Base-by-base conservation (phyloP, 129 eudicot species). In the Calendula officinalis region DNA sequence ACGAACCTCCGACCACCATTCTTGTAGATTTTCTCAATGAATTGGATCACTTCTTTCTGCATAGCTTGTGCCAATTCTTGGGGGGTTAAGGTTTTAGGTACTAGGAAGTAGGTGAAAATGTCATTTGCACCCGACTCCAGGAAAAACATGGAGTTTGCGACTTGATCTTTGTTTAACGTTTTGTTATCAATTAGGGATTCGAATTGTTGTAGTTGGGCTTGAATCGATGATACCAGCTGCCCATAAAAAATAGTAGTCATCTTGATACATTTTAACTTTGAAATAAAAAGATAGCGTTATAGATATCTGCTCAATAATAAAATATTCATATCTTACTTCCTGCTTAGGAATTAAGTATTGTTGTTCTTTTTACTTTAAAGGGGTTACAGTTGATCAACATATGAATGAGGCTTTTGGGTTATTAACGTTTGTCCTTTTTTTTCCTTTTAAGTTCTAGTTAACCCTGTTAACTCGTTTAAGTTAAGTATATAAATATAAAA, bases 41-140 rank as follows among this genome's bases (percentile, higher is more conserved):
- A 80, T 38, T 12, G 52, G 44, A 3, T 10, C 6, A 76, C 78
- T 78, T 85, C 66, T 38, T 64, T 52, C 33, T 85, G 54, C 96
- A 89, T 82, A 56, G 80, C 66, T 58, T 69, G 74, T 6, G 76
- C 80, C 56, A 72, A 85, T 30, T 78, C 83, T 51, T 56, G 71
- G 0, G 77, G 85, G 5, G 76, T 32, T 6, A 66, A 78, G 6
- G 72, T 11, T 2, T 36, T 73, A 0, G 79, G 74, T 9, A 75
- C 70, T 56, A 47, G 11, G 80, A 22, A 22, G 30, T 22, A 22
- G 30, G 30, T 64, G 74, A 82, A 89, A 14, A 89, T 46, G 56
- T 85, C 94, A 54, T 89, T 89, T 7, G 83, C 71, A 53, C 94
- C 90, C 2, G 94, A 83, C 51, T 78, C 90, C 1, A 88, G 12